These are phyloP conservation scores for Kodamaea restingae DNA, from an alignment of 805 yeast genomes.

Conservation along the genomic window DNA sequence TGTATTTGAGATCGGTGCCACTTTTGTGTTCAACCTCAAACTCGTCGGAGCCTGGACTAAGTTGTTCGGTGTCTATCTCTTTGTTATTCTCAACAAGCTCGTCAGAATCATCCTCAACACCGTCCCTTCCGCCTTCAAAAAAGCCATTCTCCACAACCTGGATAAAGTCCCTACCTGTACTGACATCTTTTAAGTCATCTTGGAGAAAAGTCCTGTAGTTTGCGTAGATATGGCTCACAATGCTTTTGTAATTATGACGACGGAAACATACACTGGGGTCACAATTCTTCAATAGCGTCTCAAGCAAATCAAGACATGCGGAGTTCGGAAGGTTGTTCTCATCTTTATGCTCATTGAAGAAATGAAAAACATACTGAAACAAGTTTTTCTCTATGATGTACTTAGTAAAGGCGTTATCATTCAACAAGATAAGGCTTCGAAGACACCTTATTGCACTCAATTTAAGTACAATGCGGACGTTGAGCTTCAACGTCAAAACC, in stretches of 20 bases:
- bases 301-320: slow-evolving; percentile 66
- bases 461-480: slow-evolving; percentile 49
- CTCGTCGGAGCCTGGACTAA: slow-evolving; percentile 1
- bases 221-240: slow-evolving; percentile 29
- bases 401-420: slow-evolving; percentile 58
- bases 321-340: slow-evolving; percentile 68
- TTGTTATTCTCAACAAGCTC: slow-evolving; percentile 1
- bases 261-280: slow-evolving; percentile 14
- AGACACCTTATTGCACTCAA: slow-evolving; percentile 68
- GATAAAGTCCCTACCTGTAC: slow-evolving; percentile 25
- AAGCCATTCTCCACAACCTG: slow-evolving; percentile 24
- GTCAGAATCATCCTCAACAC: slow-evolving; percentile 8
- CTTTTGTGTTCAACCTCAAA: neutral
- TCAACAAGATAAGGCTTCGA: slow-evolving; percentile 55
- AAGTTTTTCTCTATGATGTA: slow-evolving; percentile 55
- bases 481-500: slow-evolving; percentile 40
- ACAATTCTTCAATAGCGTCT: slow-evolving; percentile 32
- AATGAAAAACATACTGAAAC: slow-evolving; percentile 45
- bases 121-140: slow-evolving; percentile 6
- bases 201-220: slow-evolving; percentile 27
- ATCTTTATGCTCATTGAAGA: slow-evolving; percentile 45
- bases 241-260: slow-evolving; percentile 22
- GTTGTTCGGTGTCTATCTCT: slow-evolving; percentile 1
- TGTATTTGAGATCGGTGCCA: slow-evolving; percentile 5
- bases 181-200: slow-evolving; percentile 22